phyloP scores from a whole-genome alignment of 75 land plant species.

The Gnetum montanum region DNA sequence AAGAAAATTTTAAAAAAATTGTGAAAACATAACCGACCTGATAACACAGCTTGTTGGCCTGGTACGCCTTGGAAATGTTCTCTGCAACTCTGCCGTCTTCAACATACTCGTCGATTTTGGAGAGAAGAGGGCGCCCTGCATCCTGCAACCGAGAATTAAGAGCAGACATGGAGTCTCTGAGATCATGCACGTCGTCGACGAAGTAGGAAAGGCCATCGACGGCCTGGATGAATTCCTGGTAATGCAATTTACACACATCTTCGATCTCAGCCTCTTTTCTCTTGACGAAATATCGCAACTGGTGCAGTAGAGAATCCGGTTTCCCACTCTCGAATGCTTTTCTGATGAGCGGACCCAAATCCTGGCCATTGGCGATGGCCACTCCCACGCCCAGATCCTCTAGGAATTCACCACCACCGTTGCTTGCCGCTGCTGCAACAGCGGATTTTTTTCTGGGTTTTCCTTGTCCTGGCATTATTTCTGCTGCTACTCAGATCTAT shows the following conservation, averaged over 20 bases:
- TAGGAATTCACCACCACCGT: no score
- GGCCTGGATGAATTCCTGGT: slow-evolving; percentile 89
- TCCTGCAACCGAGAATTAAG: slow-evolving; percentile 71
- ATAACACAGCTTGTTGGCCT: slow-evolving; percentile 49
- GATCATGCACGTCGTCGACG: slow-evolving; percentile 81
- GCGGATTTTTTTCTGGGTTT: no score
- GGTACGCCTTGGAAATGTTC: slow-evolving; percentile 66
- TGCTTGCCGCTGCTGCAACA: no score
- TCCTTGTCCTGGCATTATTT: no score
- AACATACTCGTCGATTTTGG: slow-evolving; percentile 66
- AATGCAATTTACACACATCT: slow-evolving; percentile 86
- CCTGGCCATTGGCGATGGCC: slow-evolving; percentile 75
- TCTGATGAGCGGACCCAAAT: slow-evolving; percentile 73
- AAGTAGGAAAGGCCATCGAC: slow-evolving; percentile 92
- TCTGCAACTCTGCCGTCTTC: slow-evolving; percentile 62
- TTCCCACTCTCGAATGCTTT: slow-evolving; percentile 82
- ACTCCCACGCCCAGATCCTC: slow-evolving; percentile 58
- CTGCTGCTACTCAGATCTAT: no score
- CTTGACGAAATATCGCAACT: slow-evolving; percentile 65
- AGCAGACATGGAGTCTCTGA: slow-evolving; percentile 51
- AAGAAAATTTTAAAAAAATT: no score
- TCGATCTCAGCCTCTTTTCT: slow-evolving; percentile 93
- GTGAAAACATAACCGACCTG: no score
- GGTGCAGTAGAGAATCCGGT: slow-evolving; percentile 77
- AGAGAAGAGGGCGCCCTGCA: slow-evolving; percentile 52